Evolutionary conservation across 1,139 yeast genomes (phyloP).

Genomic region (Yarrowia galli): DNA sequence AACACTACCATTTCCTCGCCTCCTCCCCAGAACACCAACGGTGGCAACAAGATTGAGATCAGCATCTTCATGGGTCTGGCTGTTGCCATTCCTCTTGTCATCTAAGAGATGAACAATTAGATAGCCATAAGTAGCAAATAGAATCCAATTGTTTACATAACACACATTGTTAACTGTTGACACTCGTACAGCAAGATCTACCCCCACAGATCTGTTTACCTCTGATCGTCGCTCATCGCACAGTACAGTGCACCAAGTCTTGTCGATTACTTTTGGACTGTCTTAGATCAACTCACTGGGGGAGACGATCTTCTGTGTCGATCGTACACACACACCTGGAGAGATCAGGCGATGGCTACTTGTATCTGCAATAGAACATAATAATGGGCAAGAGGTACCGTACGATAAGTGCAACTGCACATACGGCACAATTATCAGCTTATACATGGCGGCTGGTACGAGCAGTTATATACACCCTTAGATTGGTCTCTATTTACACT

Average conservation of each 20-base stretch:
- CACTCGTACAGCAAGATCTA: too few species aligned
- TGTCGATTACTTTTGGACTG: conserved; percentile 2
- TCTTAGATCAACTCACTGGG: not conserved
- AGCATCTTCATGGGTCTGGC: conserved; percentile 12
- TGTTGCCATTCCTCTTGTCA: not conserved
- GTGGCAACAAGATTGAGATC: not conserved
- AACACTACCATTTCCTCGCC: not conserved
- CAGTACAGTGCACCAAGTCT: conserved; percentile 1
- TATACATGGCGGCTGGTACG: too few species aligned
- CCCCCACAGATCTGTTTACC: not conserved
- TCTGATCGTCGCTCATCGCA: conserved; percentile 3
- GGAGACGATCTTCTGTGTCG: not conserved
- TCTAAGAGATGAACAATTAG: not conserved
- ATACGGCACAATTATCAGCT: not conserved
- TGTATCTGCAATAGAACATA: not conserved
- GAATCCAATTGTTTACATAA: not conserved
- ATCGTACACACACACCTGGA: conserved; percentile 7
- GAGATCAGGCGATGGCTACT: not conserved
- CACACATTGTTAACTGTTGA: too few species aligned
- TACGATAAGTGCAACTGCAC: not conserved
- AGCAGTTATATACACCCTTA: not conserved
- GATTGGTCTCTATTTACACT: too few species aligned
- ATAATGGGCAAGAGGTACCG: too few species aligned
- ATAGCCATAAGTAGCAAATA: not conserved
- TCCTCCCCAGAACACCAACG: conserved; percentile 25